Evolutionary conservation across 1,284 basidiomycete species (phyloP), one percentile per base, ranked within the genome.

Genomic region (Ceratobasidium sp.): DNA sequence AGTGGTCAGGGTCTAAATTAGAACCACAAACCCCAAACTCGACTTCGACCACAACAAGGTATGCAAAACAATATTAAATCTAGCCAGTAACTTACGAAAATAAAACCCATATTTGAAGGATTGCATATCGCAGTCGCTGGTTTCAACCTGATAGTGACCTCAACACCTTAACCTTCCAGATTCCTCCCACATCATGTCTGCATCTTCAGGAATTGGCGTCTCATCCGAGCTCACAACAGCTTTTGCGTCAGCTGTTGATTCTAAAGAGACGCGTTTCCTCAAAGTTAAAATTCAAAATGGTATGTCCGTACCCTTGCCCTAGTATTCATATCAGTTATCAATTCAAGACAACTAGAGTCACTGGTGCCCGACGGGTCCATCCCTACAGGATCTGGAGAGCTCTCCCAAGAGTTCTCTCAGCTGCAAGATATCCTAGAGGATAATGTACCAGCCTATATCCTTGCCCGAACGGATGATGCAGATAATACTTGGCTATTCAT

Each of bases 231-330:
- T 82, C 21, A 67, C 76, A 2, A 78, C 84, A 3, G 80, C 80
- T 13, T 93, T 92, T 79, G 85, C 89, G 16, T 78, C 84, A 50
- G 89, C 89, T 6, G 80, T 88, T 21, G 61, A 85, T 57, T 81
- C 84, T 0, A 82, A 80, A 73, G 78, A 82, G 59, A 82, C 85
- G 70, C 86, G 92, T 49, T 93, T 93, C 80, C 82, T 94, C 82
- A 92, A 91, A 80, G 84, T 94, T 74, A 84, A 85, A 52, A 92
- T 94, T 78, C 82, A 83, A 76, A 87, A 93, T 79, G 92, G 92
- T 93, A 81, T 80, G 79, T 71, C 63, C 59, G 47, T 32, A n/a
- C 28, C 21, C 52, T 78, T 47, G 55, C 73, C 75, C 76, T 72
- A 38, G 72, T 70, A 71, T 59, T 47, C 18, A 30, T 35, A 21